A percentile compares a stretch with the other conserved stretches of the same genome.
Conservation (phyloP, 2,329 filamentous ascomycete species). For the Zarea fungicola region DNA sequence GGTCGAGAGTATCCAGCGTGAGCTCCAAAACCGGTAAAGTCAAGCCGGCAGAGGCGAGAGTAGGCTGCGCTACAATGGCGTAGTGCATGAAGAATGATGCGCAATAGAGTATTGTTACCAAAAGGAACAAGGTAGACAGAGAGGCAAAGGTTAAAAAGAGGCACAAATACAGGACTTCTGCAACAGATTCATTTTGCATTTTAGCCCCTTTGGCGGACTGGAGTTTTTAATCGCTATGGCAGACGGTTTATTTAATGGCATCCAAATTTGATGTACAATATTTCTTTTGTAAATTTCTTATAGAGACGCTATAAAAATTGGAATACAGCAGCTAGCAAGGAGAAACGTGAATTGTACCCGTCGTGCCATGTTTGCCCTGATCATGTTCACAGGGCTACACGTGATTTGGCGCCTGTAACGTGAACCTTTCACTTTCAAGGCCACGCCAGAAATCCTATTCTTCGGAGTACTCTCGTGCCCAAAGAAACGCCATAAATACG, state of each 20-base stretch:
- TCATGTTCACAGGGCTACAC: slow-evolving; percentile 4
- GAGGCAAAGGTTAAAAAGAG: slow-evolving; percentile 8
- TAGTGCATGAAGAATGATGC: not conserved
- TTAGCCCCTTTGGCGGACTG: slow-evolving; percentile 6
- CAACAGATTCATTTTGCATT: slow-evolving; percentile 4
- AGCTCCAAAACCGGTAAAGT: slow-evolving; percentile 38
- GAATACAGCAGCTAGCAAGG: not conserved
- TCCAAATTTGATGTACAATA: slow-evolving; percentile 13
- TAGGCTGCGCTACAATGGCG: not conserved
- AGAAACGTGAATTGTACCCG: not conserved
- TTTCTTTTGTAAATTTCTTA: not conserved
- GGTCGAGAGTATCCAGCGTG: slow-evolving; percentile 44
- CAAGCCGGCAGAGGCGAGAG: not conserved
- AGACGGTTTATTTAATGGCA: not conserved
- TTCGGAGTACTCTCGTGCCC: too few relatives aligned
- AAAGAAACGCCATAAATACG: too few relatives aligned
- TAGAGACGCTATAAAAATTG: not conserved
- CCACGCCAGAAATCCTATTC: not conserved
- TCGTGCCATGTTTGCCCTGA: not conserved
- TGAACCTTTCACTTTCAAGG: not conserved
- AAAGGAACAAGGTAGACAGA: slow-evolving; percentile 2
- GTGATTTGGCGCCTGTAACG: slow-evolving; percentile 13
- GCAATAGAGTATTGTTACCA: not conserved
- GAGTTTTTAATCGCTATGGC: slow-evolving; percentile 10
- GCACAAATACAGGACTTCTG: slow-evolving; percentile 12